Evolutionary conservation across 257 asterid species (phyloP), one percentile per base, ranked within the genome.

Genomic region (Phtheirospermum japonicum): DNA sequence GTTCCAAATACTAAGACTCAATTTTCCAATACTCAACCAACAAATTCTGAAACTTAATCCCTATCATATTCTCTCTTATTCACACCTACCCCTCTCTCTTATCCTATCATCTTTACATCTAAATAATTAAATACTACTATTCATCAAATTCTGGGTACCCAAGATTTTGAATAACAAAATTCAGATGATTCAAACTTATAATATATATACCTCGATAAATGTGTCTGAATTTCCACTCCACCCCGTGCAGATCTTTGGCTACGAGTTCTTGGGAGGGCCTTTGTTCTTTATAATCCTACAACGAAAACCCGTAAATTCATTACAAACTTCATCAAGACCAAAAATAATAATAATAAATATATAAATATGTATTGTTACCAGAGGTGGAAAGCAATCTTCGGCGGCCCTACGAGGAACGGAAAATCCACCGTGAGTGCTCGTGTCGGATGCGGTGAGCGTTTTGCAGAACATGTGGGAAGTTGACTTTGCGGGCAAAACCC

Each of bases 401-500:
- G 99, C 99, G 71, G 99, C 99, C 67, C 99, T 81, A 26, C 97
- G 94, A 50, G 99, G 97, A 73, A 89, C 99, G 2, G 97, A 93
- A 76, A 93, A 93, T 61, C 99, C 99, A 70, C 99, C 99, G 59
- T 93, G 96, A 9, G 96, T 89, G 57, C 97, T 93, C 7, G 99
- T 93, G 75, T 93, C 97, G 0, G 99, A 93, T 51, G 96, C 99
- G 16, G 99, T 93, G 7, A 93, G 89, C 2, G 97, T 89, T 64
- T 93, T 93, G 82, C 99, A 93, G 80, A 93, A 93, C 99, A 93
- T 93, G 71, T 93, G 99, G 28, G 99, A 74, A 59, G 90, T 86
- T 43, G 92, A 72, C 77, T 92, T 92, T 31, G 74, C 71, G 2
- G 85, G 84, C 23, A 68, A 33, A 28, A 61, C 89, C 31, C 81